A percentile compares a stretch with the other conserved stretches of the same genome.
These are phyloP conservation scores for Gyromitra esculenta DNA, from an alignment of 2,329 filamentous ascomycete species.

Conservation along the genomic window DNA sequence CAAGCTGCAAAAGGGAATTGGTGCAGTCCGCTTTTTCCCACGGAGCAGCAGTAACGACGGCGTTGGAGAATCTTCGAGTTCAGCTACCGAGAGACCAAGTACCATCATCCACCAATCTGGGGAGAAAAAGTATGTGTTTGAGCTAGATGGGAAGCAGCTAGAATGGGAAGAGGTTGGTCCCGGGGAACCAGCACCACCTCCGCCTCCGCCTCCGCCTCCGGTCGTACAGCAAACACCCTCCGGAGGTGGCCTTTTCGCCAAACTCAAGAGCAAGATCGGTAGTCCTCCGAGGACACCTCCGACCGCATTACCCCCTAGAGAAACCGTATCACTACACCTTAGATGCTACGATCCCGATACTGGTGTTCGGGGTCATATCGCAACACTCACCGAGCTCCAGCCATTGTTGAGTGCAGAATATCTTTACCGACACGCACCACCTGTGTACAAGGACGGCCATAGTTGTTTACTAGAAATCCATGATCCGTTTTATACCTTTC, in stretches of 20 bases:
- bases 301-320: background rate
- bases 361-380: background rate
- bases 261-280: slow-evolving; percentile 4
- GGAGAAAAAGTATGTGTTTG: slow-evolving; percentile 9
- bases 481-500: slow-evolving; percentile 6
- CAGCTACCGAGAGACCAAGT: background rate
- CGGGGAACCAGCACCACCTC: background rate
- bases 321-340: background rate
- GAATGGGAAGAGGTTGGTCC: slow-evolving; percentile 20
- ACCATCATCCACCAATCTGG: background rate
- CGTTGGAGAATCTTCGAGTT: background rate
- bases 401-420: background rate
- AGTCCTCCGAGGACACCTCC: background rate
- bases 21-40: slow-evolving; percentile 26
- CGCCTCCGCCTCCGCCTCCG: background rate
- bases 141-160: background rate
- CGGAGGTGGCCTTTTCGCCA: slow-evolving; percentile 3
- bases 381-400: slow-evolving; percentile 37
- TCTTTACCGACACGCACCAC: background rate
- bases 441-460: slow-evolving; percentile 17
- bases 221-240: background rate
- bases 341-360: background rate
- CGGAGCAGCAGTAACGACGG: background rate
- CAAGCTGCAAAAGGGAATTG: slow-evolving; percentile 21
- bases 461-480: slow-evolving; percentile 17